Conservation (phyloP, 1,139 yeast genomes). For the Wickerhamiella infanticola region DNA sequence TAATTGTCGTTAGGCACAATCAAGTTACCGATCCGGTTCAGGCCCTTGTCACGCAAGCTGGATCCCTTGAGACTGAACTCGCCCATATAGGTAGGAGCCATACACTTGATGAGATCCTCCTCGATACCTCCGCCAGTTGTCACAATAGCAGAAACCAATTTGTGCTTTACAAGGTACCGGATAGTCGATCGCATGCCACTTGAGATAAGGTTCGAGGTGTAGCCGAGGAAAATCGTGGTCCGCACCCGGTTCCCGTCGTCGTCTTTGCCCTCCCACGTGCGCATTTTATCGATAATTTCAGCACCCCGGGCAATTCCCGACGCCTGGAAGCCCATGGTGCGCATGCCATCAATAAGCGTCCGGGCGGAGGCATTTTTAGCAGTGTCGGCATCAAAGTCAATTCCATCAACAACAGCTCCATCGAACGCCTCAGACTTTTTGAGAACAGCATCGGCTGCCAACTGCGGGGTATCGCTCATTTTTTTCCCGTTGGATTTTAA, state of each 20-base stretch:
- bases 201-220: constrained; percentile 89
- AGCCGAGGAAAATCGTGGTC: constrained; percentile 86
- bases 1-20: constrained; percentile 96
- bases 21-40: constrained; percentile 93
- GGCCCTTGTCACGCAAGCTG: constrained; percentile 77
- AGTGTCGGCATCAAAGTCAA: constrained; percentile 66
- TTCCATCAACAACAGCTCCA: constrained; percentile 65
- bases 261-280: constrained; percentile 82
- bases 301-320: constrained; percentile 74
- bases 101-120: constrained; percentile 88
- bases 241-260: constrained; percentile 50
- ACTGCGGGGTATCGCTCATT: constrained; percentile 32
- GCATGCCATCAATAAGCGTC: constrained; percentile 70
- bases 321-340: constrained; percentile 97
- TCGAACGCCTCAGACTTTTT: constrained; percentile 69
- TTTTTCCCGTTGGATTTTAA: background rate
- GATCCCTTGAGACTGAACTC: constrained; percentile 74
- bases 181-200: constrained; percentile 88
- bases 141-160: constrained; percentile 87
- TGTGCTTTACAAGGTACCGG: constrained; percentile 77
- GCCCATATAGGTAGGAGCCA: constrained; percentile 92
- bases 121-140: constrained; percentile 97
- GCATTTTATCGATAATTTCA: constrained; percentile 81
- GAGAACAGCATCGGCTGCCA: constrained; percentile 78
- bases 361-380: constrained; percentile 54